Evolutionary conservation across 2,329 filamentous ascomycete genomes (phyloP), one percentile per base, ranked within the genome.

Genomic region (Trichoderma guizhouense): DNA sequence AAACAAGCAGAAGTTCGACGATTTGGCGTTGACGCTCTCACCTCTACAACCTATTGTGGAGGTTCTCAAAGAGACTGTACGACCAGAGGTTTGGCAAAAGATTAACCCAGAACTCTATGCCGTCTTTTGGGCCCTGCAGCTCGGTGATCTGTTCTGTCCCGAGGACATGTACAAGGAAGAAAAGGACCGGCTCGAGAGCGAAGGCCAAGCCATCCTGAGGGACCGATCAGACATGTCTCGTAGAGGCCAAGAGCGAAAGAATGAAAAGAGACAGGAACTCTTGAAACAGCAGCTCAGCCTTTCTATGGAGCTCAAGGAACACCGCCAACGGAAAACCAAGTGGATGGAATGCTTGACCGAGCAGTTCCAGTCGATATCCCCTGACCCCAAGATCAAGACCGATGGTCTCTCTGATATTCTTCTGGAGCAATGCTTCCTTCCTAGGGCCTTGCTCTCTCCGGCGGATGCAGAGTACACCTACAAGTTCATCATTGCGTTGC

Each of bases 351-450:
- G 92, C 74, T 83, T 98, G 60, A 89, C 89, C 68, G 91, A 91
- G 74, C 93, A 95, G 77, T 94, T 95, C 79, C 86, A 90, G 75
- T 83, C 87, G 70, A 98, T 95, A 90, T 98, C 98, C 79, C 87
- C 87, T 5, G 86, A 88, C 11, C 86, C 90, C 74, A 86, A 88
- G 72, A 84, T 87, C 26, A 92, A 90, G 76, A 83, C 87, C 51
- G 90, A 92, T 72, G 85, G 84, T 8, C 86, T 97, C 5, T 93
- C 95, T 67, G 90, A 94, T 76, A 87, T 89, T 4, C 83, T 99
- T 21, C 87, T 99, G 11, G 94, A 98, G 81, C 91, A 97, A 76
- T 99, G 96, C 79, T 90, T 99, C 75, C 82, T 98, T n/a, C 96
- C 96, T 11, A 91, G 96, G 55, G 86, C 97, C 21, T 87, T 96